Conservation (phyloP, 257 asterid species). For the Echites panduratus region DNA sequence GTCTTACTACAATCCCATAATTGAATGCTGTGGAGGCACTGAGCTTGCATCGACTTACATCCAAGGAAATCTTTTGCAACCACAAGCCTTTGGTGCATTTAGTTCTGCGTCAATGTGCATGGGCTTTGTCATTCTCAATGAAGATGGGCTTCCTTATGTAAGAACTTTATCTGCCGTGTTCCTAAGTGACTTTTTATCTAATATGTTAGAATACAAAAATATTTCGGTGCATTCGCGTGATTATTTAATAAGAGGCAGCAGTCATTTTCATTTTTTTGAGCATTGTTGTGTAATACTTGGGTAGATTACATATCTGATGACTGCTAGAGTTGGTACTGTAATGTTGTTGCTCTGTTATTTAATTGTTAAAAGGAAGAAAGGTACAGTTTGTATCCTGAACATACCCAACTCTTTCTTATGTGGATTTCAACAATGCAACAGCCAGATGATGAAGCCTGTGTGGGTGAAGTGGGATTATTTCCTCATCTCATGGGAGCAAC, state of each 20-base stretch:
- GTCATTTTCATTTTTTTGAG: neutral
- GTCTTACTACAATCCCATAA: constrained; percentile 64
- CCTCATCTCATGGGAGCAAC: constrained; percentile 76
- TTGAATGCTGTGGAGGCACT: constrained; percentile 94
- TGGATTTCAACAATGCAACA: constrained; percentile 23
- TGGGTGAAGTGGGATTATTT: constrained; percentile 81
- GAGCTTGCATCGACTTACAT: constrained; percentile 85
- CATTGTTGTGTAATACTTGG: neutral
- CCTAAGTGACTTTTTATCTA: neutral
- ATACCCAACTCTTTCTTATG: neutral
- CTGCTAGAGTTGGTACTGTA: neutral
- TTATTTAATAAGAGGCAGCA: neutral
- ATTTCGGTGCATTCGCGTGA: too few relatives aligned
- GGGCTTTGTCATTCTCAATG: constrained; percentile 72
- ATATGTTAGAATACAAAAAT: too few relatives aligned
- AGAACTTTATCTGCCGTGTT: constrained; percentile 21
- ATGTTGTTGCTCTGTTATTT: neutral
- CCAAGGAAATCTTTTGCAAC: constrained; percentile 71
- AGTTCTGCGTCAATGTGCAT: constrained; percentile 74
- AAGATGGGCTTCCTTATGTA: constrained; percentile 68
- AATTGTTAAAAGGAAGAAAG: neutral
- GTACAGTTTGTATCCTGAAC: neutral
- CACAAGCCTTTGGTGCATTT: constrained; percentile 88
- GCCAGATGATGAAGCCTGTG: constrained; percentile 75
- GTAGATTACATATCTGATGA: neutral